Evolutionary conservation across 2,329 filamentous ascomycete genomes (phyloP), one percentile per base, ranked within the genome.

Genomic region (Cryphonectria nitschkei): DNA sequence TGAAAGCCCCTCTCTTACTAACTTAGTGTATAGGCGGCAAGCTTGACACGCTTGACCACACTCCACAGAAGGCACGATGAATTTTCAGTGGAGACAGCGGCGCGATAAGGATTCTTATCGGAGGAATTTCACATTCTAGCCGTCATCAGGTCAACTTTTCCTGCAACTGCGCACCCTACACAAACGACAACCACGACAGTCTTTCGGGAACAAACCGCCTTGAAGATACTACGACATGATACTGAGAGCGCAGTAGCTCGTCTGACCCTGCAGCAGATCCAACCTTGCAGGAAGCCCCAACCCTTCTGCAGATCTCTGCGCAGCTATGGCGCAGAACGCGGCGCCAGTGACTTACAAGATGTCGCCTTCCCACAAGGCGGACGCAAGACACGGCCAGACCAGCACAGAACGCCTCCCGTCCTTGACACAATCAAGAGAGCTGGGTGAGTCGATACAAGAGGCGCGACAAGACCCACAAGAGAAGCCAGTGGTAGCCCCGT

Each of bases 391-490:
- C 64, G 68, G 61, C 34, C 68, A 70, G 60, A 65, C 58, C 46
- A 32, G 54, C 16, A 50, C 69, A 54, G 69, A 72, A 39, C 69
- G 65, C 16, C 72, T 76, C 32, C 65, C 70, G 37, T 75, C 83
- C 4, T 79, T 88, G 63, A 79, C 86, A 3, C 87, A 90, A 75
- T 91, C 89, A 65, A 84, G 89, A 61, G 90, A 92, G 77, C 87
- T 86, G 19, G 89, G 89, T 50, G 87, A 88, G 70, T 80, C 85
- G 5, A 77, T 86, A 3, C 85, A 87, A 68, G 74, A 79, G 73
- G 70, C 76, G 64, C 66, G 71, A 65, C 67, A 71, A 2, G 50
- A 77, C 72, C 69, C 77, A 79, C 26, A 72, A 76, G 67, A 73
- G 78, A 72, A 70, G 52, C 73, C 60, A 41, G 75, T 79, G 68